These are phyloP conservation scores for Trypanosoma platydactyli DNA, from an alignment of 208 protist genomes.

Conservation along the genomic window DNA sequence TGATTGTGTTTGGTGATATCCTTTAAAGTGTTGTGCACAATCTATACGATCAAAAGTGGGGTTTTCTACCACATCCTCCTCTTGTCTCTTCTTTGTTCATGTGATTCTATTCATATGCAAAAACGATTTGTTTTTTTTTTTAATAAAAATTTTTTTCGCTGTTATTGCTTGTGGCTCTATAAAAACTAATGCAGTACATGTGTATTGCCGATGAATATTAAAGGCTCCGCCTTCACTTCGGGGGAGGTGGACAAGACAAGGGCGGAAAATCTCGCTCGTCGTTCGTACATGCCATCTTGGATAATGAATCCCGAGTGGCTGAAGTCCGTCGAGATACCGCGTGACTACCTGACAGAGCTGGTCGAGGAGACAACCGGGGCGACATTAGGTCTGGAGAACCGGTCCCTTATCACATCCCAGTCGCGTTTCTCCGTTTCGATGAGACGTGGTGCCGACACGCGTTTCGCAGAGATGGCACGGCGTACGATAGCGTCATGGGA, in stretches of 20 bases:
- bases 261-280: background rate
- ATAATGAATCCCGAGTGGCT: slow-evolving; percentile 11
- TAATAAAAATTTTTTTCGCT: no score
- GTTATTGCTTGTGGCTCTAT: no score
- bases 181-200: no score
- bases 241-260: background rate
- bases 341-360: slow-evolving; percentile 15
- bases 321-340: slow-evolving; percentile 9
- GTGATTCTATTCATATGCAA: background rate
- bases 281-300: slow-evolving; percentile 22
- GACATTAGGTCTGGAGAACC: background rate
- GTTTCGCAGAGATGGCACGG: background rate
- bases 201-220: slow-evolving; percentile 7
- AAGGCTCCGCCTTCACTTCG: slow-evolving; percentile 9
- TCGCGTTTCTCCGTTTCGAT: background rate
- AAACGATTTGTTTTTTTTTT: background rate
- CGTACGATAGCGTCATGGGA: slow-evolving; percentile 7
- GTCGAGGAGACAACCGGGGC: background rate
- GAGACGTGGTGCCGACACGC: background rate
- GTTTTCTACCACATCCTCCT: no score
- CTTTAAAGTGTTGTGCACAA: no score
- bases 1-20: no score
- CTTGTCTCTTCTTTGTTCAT: background rate
- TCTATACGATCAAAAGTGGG: no score
- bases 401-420: background rate